A percentile compares a stretch with the other conserved stretches of the same genome.
Conservation (phyloP, 179 eudicot genomes). For the Patellifolia procumbens region DNA sequence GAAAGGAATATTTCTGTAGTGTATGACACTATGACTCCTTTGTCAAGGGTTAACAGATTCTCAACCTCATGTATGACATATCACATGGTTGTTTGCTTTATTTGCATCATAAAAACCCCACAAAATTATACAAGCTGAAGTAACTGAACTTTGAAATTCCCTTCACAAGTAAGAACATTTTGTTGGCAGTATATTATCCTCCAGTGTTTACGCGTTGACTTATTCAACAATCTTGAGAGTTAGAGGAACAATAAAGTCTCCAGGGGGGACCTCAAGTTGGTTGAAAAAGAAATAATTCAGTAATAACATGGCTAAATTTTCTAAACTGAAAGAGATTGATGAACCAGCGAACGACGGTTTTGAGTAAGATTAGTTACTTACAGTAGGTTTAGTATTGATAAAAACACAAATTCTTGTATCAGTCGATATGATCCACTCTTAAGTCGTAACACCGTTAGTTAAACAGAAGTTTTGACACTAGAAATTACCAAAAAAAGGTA, state of each 20-base stretch:
- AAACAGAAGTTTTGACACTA: too few relatives aligned
- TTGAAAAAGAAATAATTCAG: slow-evolving; percentile 2
- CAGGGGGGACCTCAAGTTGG: slow-evolving; percentile 19
- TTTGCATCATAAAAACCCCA: background rate
- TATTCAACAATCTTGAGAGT: background rate
- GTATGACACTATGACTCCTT: too few relatives aligned
- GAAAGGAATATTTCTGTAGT: too few relatives aligned
- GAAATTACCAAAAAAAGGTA: too few relatives aligned
- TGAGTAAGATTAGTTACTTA: slow-evolving; percentile 3
- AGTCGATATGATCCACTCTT: too few relatives aligned
- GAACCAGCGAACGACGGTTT: background rate
- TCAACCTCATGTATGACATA: background rate
- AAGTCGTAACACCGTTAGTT: too few relatives aligned
- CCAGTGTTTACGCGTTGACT: background rate
- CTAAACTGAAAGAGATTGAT: slow-evolving; percentile 6
- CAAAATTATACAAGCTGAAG: background rate
- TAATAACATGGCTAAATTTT: background rate
- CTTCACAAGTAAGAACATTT: background rate
- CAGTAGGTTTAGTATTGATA: slow-evolving; percentile 9
- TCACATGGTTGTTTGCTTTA: background rate
- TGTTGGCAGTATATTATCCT: background rate
- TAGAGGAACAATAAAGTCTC: slow-evolving; percentile 18
- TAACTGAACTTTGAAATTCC: slow-evolving; percentile 5
- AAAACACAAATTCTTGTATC: background rate
- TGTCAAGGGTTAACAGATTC: background rate